Evolutionary conservation across 768 basidiomycete genomes (phyloP), one percentile per base, ranked within the genome.

Genomic region (Lactifluus echinatus): DNA sequence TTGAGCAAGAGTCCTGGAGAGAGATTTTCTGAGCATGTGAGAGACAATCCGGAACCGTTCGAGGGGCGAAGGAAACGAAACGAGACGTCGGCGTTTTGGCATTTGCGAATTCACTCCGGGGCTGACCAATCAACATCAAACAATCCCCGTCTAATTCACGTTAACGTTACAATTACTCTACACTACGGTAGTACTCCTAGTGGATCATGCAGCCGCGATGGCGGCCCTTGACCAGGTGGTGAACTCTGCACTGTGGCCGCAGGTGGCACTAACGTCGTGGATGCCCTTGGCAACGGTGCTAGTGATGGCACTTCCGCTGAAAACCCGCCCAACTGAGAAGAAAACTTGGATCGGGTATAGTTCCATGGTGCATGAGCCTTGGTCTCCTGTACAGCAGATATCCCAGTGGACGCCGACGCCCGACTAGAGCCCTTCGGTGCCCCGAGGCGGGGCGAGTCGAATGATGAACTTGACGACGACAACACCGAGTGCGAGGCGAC

Each of bases 21-120:
- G 69, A 57, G 79, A 73, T 72, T 80, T 88, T 72, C 75, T 79
- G 70, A 89, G 70, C 87, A 89, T 89, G 28, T 26, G 42, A 26
- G 34, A 17, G 28, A 34, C 24, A 10, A 40, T 36, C n/a, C n/a
- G 15, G 50, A 62, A 31, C 5, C 34, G 4, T 11, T 11, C 11
- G 14, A 34, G 3, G 34, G 34, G 12, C 8, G 5, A 12, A 34
- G 33, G 14, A 10, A 5, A 31, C 10, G 50, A n/a, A n/a, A 31
- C 15, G 21, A 29, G 46, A 23, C 21, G 34, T 44, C 29, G 19
- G 26, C 37, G 19, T 19, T 57, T 53, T 29, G 29, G 44, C 21
- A 28, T 33, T n/a, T 3, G 23, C 19, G 12, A 21, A 31, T 10
- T 34, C 8, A 50, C 15, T n/a, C 40, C 50, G 23, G 24, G 21